A percentile compares a stretch with the other conserved stretches of the same genome.
Evolutionary conservation across 202 grass and related monocot genomes (phyloP).

Genomic region (Dendrocalamus latiflorus): DNA sequence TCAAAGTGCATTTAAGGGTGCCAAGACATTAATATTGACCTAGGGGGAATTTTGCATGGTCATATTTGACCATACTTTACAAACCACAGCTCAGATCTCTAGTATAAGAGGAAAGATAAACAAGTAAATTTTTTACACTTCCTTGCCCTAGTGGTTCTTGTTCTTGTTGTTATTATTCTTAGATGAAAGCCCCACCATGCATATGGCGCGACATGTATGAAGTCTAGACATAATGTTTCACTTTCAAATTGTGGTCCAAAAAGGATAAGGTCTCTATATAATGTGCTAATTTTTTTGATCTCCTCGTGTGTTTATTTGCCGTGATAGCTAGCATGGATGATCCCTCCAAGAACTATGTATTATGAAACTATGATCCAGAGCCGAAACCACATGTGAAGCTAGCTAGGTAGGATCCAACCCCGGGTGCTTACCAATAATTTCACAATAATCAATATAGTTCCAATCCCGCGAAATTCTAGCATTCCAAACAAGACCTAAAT

Average conservation of each 20-base stretch:
- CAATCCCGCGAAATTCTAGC: too few species aligned
- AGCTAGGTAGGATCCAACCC: too few species aligned
- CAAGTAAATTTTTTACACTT: not conserved
- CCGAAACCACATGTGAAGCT: too few species aligned
- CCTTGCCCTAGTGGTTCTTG: not conserved
- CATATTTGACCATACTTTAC: slow-evolving; percentile 20
- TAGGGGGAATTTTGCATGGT: not conserved
- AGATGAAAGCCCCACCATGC: not conserved
- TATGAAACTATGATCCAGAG: too few species aligned
- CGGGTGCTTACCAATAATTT: too few species aligned
- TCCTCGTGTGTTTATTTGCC: not conserved
- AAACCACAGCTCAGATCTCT: slow-evolving; percentile 24
- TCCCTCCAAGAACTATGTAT: too few species aligned
- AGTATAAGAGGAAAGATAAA: not conserved
- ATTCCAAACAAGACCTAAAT: too few species aligned
- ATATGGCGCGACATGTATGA: not conserved
- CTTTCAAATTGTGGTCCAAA: slow-evolving; percentile 24
- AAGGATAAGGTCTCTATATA: too few species aligned
- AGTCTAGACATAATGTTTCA: slow-evolving; percentile 17
- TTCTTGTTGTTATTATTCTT: not conserved
- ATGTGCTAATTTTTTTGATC: not conserved
- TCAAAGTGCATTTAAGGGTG: slow-evolving; percentile 25
- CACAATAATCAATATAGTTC: too few species aligned
- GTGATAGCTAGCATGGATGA: not conserved
- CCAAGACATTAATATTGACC: slow-evolving; percentile 41